Evolutionary conservation across 208 protist species (phyloP), one percentile per base, ranked within the genome.

Genomic region (Trypanosoma lewisi): DNA sequence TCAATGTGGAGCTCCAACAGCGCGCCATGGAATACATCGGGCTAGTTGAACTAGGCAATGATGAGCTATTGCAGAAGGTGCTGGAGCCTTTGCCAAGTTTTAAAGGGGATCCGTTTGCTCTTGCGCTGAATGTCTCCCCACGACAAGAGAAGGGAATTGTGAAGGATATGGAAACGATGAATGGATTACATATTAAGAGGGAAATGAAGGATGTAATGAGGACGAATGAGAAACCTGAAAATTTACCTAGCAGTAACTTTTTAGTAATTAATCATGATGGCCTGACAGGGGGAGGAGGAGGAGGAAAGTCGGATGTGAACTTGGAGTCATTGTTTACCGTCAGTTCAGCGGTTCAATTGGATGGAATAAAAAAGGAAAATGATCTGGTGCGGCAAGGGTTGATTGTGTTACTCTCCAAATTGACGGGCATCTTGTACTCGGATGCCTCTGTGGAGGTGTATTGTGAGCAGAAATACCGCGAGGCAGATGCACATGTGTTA

Each of bases 1-100:
- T 97, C 4, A 85, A 99, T 75, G 77, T 84, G 5, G 98, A 99
- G 68, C 78, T 99, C 47, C 98, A 99, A 80, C 98, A 99, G 77
- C 89, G 98, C 42, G 89, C 97, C 0, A 80, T 74, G 37, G 98
- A 99, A 77, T 99, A 99, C 81, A 31, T 89, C 9, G 75, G 80
- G 8, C 77, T 98, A 6, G 80, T 95, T 7, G 73, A 91, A 44
- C 53, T 83, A 30, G 73, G 75, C 2, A 80, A 87, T 41, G 56
- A 54, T 11, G 74, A 86, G 47, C 63, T 95, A 25, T 47, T 97
- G 33, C 70, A 89, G 51, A 78, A 74, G 34, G 70, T 95, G 14
- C 73, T 93, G 33, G 84, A 85, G 30, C 73, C 80, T 16, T 85
- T 95, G 62, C 92, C 92, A 19, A 49, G 70, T 6, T 88, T 89